Evolutionary conservation across 768 basidiomycete species (phyloP).

Genomic region (Gymnopilus dilepis): DNA sequence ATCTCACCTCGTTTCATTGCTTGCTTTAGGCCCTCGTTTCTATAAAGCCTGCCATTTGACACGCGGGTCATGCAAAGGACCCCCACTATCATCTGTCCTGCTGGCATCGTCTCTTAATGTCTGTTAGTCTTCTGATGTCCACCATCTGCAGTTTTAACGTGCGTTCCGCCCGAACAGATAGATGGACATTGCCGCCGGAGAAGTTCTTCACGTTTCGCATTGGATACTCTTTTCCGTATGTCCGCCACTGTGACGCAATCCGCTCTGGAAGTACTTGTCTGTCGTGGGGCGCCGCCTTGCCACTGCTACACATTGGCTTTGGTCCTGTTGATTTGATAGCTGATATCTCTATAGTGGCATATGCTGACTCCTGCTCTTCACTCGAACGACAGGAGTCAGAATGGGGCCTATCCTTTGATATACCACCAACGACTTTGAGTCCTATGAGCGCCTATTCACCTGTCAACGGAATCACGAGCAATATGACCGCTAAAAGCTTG

Average conservation of each 20-base stretch:
- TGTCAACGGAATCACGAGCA: not conserved
- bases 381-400: too few relatives aligned
- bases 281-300: slow-evolving; percentile 10
- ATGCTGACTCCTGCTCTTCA: not conserved
- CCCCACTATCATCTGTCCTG: too few relatives aligned
- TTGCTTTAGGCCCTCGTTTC: not conserved
- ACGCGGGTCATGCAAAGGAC: too few relatives aligned
- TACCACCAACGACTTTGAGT: not conserved
- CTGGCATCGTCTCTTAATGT: not conserved
- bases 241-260: slow-evolving; percentile 3
- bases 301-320: slow-evolving; percentile 2
- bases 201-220: not conserved
- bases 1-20: not conserved
- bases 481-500: too few relatives aligned
- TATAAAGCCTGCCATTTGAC: not conserved
- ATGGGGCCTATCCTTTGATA: too few relatives aligned
- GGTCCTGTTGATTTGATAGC: not conserved
- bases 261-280: slow-evolving; percentile 9
- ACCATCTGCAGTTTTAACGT: not conserved
- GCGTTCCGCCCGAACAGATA: not conserved
- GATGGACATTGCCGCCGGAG: slow-evolving; percentile 11
- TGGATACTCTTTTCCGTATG: slow-evolving; percentile 1
- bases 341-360: not conserved
- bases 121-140: slow-evolving; percentile 2
- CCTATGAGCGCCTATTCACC: slow-evolving; percentile 13